These are phyloP conservation scores for Microcos paniculata DNA, from an alignment of 345 rosid species.

Conservation along the genomic window DNA sequence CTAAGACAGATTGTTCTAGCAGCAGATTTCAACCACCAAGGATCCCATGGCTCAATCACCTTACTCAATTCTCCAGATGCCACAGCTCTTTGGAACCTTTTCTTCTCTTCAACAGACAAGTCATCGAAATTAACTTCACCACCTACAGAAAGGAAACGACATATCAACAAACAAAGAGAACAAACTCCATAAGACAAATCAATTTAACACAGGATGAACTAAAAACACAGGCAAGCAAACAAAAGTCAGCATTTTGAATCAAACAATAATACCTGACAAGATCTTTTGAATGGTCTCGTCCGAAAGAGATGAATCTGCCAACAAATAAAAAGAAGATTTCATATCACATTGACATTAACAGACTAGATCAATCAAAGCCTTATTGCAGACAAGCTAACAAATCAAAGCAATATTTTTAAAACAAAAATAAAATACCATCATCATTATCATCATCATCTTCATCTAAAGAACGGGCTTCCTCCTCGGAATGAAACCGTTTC, in stretches of 20 bases:
- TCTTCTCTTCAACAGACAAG: conserved; percentile 71
- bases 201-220: neutral
- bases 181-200: neutral
- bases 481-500: conserved; percentile 68
- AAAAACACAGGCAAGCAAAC: neutral
- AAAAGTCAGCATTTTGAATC: neutral
- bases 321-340: conserved; percentile 3
- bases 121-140: conserved; percentile 59
- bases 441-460: conserved; percentile 44
- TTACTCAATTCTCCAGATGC: conserved; percentile 89
- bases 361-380: neutral
- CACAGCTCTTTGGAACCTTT: conserved; percentile 73
- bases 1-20: conserved; percentile 61
- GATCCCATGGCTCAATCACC: conserved; percentile 91
- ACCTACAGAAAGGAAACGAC: conserved; percentile 32
- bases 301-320: conserved; percentile 46
- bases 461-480: conserved; percentile 43
- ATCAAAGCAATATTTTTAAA: neutral
- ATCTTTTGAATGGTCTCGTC: conserved; percentile 69
- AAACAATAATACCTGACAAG: conserved; percentile 46
- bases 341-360: neutral
- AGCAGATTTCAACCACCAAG: conserved; percentile 89
- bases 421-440: neutral
- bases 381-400: neutral
- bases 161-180: neutral